Conservation (phyloP, 1,284 basidiomycete genomes). For the Ganoderma multipileum region DNA sequence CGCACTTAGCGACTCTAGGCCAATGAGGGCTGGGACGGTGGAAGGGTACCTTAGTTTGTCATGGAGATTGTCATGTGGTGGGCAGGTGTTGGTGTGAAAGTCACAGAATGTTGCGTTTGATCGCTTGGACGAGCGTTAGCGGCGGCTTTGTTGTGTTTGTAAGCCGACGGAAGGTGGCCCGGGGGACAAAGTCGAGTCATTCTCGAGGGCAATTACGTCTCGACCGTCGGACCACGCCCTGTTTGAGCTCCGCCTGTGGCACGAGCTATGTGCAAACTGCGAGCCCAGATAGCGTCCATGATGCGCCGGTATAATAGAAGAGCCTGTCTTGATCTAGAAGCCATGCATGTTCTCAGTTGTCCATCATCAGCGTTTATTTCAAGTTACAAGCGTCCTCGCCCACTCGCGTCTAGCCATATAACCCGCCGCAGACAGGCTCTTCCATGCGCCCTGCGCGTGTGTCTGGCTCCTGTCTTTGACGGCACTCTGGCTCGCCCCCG, state of each 20-base stretch:
- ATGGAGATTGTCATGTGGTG: background rate
- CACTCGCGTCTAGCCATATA: background rate
- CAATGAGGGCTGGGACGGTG: background rate
- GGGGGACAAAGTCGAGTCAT: constrained; percentile 22
- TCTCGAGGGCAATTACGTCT: constrained; percentile 18
- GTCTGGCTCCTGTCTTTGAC: background rate
- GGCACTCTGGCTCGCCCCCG: background rate
- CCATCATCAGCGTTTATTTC: constrained; percentile 20
- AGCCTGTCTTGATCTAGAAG: constrained; percentile 1
- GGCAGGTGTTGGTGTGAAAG: background rate
- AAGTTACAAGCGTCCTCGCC: background rate
- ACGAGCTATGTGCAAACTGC: background rate
- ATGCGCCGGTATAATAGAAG: constrained; percentile 20
- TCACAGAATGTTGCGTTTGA: background rate
- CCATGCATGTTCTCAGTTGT: constrained; percentile 1
- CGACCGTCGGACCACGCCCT: constrained; percentile 1
- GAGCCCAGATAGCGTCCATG: constrained; percentile 19
- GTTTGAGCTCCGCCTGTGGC: background rate
- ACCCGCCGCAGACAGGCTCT: background rate
- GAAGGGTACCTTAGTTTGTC: constrained; percentile 4
- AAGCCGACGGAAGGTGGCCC: background rate
- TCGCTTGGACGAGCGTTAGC: background rate
- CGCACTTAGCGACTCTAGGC: background rate
- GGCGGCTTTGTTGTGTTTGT: background rate
- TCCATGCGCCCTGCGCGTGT: constrained; percentile 12